Evolutionary conservation across 1,139 yeast genomes (phyloP).

Genomic region (Meyerozyma smithsonii): DNA sequence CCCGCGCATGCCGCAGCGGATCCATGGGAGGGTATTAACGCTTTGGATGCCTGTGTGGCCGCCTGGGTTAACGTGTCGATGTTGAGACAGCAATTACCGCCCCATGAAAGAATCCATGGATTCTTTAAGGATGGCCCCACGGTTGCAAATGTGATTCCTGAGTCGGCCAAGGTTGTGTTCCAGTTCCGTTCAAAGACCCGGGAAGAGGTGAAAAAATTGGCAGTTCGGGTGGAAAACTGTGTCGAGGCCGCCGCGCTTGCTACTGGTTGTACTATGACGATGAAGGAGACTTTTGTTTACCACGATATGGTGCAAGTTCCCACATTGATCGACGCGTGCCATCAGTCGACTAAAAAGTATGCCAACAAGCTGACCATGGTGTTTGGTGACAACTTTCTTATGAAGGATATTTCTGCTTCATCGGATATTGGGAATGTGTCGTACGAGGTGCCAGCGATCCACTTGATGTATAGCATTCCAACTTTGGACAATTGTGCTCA

Average conservation of each 20-base stretch:
- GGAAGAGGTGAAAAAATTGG: conserved; percentile 11
- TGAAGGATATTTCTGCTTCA: conserved; percentile 13
- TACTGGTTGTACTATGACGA: conserved; percentile 13
- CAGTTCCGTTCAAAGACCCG: conserved; percentile 5
- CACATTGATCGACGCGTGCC: conserved; percentile 10
- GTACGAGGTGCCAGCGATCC: conserved; percentile 13
- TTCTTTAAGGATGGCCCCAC: conserved; percentile 12
- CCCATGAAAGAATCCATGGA: conserved; percentile 15
- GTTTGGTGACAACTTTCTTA: conserved; percentile 1
- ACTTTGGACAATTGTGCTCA: conserved; percentile 5
- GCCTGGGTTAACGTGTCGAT: conserved; percentile 14
- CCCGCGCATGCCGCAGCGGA: conserved; percentile 16
- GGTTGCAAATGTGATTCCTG: conserved; percentile 15
- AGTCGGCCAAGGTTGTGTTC: background rate
- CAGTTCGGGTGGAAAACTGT: conserved; percentile 11
- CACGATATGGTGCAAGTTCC: conserved; percentile 13
- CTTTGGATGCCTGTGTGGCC: conserved; percentile 16
- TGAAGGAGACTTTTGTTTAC: conserved; percentile 8
- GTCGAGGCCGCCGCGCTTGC: conserved; percentile 14
- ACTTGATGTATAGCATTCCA: conserved; percentile 10
- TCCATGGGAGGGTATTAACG: conserved; percentile 18
- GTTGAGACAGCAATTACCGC: conserved; percentile 15
- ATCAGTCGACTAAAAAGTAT: conserved; percentile 4
- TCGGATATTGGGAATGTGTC: conserved; percentile 16
- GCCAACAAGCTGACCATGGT: background rate